Evolutionary conservation across 768 basidiomycete genomes (phyloP), one percentile per base, ranked within the genome.

Genomic region (Lactarius sp.): DNA sequence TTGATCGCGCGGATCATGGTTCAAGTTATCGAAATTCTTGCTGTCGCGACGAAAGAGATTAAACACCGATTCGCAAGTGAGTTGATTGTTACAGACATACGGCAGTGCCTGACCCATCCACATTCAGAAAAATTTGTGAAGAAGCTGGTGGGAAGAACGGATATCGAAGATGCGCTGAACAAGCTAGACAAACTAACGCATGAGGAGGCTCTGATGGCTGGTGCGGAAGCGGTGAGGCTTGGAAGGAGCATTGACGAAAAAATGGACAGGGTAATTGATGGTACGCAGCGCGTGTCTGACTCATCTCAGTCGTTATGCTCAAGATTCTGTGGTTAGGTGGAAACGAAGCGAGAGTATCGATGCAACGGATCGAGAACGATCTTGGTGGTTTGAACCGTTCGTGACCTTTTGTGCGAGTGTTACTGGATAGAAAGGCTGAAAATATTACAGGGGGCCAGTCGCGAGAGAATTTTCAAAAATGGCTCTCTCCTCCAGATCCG

Each of bases 21-120:
- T 12, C 37, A 51, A 10, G 39, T 59, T 12, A 37, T 59, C 4
- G 58, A 50, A 41, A 37, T 59, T 27, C 50, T 59, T 41, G 58
- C 58, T 1, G 39, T 59, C 4, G 58, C 50, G 6, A 59, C 58
- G 1, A 41, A 51, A 13, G 49, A 50, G 39, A 51, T 59, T 7
- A 59, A 42, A 10, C 27, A 33, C 18, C 27, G 36, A 20, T n/a
- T 31, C 12, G 39, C 50, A 41, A 52, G 59, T 59, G 7, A 42
- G 50, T 42, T 34, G 0, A n/a, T 51, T 10, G 22, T 8, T 33
- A n/a, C 27, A 18, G 6, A 42, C 20, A 3, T 9, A 33, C 2
- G 6, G 22, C 22, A 2, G 1, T 13, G 6, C 7, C 8, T 52
- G 41, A 34, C 59, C n/a, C 18, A 44, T 20, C 4, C 42, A 31